phyloP scores from a whole-genome alignment of 768 basidiomycete species.

The Auricularia heimuer region DNA sequence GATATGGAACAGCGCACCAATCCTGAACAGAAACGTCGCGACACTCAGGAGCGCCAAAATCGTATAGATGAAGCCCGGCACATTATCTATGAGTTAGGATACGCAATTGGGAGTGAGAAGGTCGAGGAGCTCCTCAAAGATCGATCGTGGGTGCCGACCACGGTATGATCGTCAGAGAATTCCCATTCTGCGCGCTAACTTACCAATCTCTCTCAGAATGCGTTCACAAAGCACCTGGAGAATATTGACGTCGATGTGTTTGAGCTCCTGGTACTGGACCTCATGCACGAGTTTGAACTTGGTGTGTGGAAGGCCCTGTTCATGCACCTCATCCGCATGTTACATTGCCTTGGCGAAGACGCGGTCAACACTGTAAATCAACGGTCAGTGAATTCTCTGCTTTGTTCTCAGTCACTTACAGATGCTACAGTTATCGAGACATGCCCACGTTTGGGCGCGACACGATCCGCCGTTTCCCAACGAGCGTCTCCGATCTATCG shows the following conservation, averaged over 20 bases:
- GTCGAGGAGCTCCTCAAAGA: slow-evolving; percentile 6
- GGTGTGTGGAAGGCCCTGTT: slow-evolving; percentile 30
- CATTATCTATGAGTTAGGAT: slow-evolving; percentile 8
- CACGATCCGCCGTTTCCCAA: slow-evolving; percentile 6
- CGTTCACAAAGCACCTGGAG: slow-evolving; percentile 20
- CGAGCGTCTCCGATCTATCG: slow-evolving; percentile 4
- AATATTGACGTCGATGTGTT: slow-evolving; percentile 18
- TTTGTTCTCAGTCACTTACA: neutral
- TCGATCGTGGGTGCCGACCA: slow-evolving; percentile 12
- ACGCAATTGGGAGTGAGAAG: slow-evolving; percentile 1
- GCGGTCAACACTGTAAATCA: slow-evolving; percentile 17
- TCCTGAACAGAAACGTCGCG: neutral
- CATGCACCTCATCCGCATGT: slow-evolving; percentile 27
- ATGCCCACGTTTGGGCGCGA: slow-evolving; percentile 7
- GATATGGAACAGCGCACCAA: neutral
- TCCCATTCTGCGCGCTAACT: neutral
- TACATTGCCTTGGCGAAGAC: slow-evolving; percentile 15
- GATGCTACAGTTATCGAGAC: slow-evolving; percentile 3
- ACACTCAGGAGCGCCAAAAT: neutral
- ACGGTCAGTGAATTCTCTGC: slow-evolving; percentile 7
- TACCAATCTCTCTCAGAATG: slow-evolving; percentile 22
- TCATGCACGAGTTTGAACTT: slow-evolving; percentile 33
- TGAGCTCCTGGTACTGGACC: slow-evolving; percentile 22
- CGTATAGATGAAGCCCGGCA: slow-evolving; percentile 5
- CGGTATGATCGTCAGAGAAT: neutral